Evolutionary conservation across 495 filamentous ascomycete genomes (phyloP).

Genomic region (Glarea lozoyensis): DNA sequence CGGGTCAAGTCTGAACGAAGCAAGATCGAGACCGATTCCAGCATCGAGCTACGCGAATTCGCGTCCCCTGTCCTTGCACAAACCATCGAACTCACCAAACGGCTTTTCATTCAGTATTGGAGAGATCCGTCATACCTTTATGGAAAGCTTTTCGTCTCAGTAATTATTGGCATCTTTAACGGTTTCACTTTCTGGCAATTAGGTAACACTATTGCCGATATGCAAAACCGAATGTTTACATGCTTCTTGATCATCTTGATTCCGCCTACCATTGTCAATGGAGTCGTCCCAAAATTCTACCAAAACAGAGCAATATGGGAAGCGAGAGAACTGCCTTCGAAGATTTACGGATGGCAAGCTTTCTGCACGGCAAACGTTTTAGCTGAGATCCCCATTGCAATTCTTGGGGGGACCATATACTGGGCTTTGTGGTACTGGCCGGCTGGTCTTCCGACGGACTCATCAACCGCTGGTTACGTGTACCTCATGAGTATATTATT

Average conservation of each 20-base stretch:
- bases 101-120: constrained; percentile 53
- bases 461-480: constrained; percentile 66
- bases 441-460: constrained; percentile 57
- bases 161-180: constrained; percentile 39
- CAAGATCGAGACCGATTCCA: constrained; percentile 37
- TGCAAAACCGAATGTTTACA: constrained; percentile 77
- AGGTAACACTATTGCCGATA: constrained; percentile 39
- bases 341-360: constrained; percentile 77
- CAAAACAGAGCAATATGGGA: constrained; percentile 67
- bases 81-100: constrained; percentile 24
- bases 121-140: constrained; percentile 64
- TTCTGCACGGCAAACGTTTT: constrained; percentile 71
- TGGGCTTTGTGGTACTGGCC: constrained; percentile 76
- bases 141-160: constrained; percentile 57
- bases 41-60: no score
- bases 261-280: constrained; percentile 57
- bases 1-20: constrained; percentile 46
- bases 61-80: constrained; percentile 30
- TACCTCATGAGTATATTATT: constrained; percentile 80
- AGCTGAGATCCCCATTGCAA: constrained; percentile 65
- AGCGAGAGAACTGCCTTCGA: constrained; percentile 62
- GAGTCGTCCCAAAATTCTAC: constrained; percentile 79
- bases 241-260: constrained; percentile 67
- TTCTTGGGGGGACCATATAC: constrained; percentile 58
- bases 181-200: constrained; percentile 41